These are phyloP conservation scores for Cerioporus squamosus DNA, from an alignment of 1,284 basidiomycete species.

Conservation along the genomic window DNA sequence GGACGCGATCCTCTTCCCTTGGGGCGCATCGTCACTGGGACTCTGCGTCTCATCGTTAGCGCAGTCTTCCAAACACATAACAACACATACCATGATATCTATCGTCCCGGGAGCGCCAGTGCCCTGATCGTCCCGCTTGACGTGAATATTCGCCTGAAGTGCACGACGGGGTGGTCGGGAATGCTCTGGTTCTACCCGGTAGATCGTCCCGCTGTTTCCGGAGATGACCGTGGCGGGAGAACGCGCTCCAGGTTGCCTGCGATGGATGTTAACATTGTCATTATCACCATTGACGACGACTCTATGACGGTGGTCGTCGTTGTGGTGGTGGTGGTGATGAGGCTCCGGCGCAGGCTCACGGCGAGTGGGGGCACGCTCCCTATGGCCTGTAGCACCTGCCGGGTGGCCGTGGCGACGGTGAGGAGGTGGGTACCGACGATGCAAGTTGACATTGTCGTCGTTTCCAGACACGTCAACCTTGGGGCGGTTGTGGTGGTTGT, in stretches of 20 bases:
- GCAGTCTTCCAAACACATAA: neutral
- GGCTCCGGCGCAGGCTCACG: neutral
- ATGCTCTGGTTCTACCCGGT: neutral
- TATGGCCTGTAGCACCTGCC: neutral
- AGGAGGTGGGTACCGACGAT: slow-evolving; percentile 12
- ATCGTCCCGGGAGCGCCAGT: slow-evolving; percentile 47
- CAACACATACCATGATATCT: slow-evolving; percentile 49
- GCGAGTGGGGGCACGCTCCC: slow-evolving; percentile 23
- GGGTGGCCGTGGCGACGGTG: slow-evolving; percentile 18
- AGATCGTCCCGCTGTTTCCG: slow-evolving; percentile 6
- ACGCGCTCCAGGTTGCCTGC: neutral
- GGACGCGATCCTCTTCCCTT: slow-evolving; percentile 47
- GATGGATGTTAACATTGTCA: slow-evolving; percentile 22
- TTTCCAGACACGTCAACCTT: neutral
- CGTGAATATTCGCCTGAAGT: neutral
- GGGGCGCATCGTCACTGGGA: slow-evolving; percentile 31
- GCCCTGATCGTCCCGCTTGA: slow-evolving; percentile 19
- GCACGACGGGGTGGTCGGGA: neutral
- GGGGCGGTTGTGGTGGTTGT: too few relatives aligned
- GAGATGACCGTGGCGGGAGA: slow-evolving; percentile 11
- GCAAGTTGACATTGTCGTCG: slow-evolving; percentile 23
- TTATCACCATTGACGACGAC: slow-evolving; percentile 27
- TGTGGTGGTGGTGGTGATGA: slow-evolving; percentile 3
- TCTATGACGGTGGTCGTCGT: slow-evolving; percentile 17
- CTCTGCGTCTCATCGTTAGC: slow-evolving; percentile 26